Evolutionary conservation across 2,329 filamentous ascomycete species (phyloP).

Genomic region (Venturiaceae sp.): DNA sequence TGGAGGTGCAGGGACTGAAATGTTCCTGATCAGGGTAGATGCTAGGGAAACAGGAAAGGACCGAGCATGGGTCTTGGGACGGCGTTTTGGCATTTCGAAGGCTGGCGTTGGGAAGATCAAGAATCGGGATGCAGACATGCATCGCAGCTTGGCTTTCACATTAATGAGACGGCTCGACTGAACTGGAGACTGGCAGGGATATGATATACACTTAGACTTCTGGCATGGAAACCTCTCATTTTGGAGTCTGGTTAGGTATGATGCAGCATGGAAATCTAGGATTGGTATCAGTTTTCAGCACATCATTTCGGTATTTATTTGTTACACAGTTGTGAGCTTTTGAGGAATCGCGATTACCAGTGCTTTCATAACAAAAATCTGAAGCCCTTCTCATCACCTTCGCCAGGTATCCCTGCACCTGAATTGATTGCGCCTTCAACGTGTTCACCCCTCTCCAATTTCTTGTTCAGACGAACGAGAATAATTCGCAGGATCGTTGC

Average conservation of each 20-base stretch:
- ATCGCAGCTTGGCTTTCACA: background rate
- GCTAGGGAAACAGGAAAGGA: too few relatives aligned
- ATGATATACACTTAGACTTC: background rate
- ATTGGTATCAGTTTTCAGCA: background rate
- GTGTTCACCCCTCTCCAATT: slow-evolving; percentile 53
- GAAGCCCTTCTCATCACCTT: slow-evolving; percentile 52
- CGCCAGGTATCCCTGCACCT: slow-evolving; percentile 35
- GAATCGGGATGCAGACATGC: background rate
- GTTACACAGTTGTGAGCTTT: background rate
- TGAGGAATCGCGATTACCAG: background rate
- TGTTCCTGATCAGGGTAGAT: background rate
- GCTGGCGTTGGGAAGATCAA: background rate
- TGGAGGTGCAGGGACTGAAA: background rate
- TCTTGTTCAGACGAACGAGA: slow-evolving; percentile 57
- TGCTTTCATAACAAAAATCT: slow-evolving; percentile 48
- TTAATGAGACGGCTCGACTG: background rate
- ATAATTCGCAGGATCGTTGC: slow-evolving; percentile 55
- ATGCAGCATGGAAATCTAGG: background rate
- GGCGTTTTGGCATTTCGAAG: background rate
- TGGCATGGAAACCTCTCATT: background rate
- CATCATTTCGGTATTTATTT: background rate
- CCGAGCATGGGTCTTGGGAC: background rate
- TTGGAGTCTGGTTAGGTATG: background rate
- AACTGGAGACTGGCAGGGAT: too few relatives aligned
- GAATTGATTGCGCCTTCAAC: slow-evolving; percentile 44